Conservation (phyloP, 129 eudicot genomes). For the Mikania micrantha region DNA sequence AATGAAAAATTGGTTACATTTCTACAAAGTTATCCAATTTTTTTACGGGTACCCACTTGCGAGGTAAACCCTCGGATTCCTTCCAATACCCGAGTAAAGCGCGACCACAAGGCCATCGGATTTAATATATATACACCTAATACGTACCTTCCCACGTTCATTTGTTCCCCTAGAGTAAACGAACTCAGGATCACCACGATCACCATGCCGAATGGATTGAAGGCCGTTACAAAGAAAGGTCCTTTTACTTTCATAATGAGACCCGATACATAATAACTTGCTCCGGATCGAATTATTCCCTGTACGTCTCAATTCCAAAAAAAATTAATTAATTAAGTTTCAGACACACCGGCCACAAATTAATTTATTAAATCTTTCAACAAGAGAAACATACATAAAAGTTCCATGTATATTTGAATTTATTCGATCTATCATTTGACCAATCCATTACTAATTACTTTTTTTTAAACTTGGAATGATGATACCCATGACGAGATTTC, state of each 20-base stretch:
- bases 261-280: constrained; percentile 48
- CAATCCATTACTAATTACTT: no score
- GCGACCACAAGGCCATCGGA: not conserved
- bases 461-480: no score
- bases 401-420: no score
- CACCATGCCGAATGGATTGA: constrained; percentile 57
- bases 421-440: no score
- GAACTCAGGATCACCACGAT: constrained; percentile 51
- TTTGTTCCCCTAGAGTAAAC: constrained; percentile 41
- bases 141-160: constrained; percentile 43
- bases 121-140: not conserved
- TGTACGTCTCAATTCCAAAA: constrained; percentile 7
- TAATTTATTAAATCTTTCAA: no score
- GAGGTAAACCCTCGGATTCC: no score
- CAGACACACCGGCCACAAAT: not conserved
- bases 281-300: constrained; percentile 61
- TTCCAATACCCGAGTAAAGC: not conserved
- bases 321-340: no score
- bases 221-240: constrained; percentile 63
- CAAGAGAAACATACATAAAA: no score
- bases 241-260: constrained; percentile 49
- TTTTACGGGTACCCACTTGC: no score
- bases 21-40: no score
- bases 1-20: no score
- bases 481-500: no score